Evolutionary conservation across 2,329 filamentous ascomycete species (phyloP), one percentile per base, ranked within the genome.

Genomic region (Byssochlamys sp.): DNA sequence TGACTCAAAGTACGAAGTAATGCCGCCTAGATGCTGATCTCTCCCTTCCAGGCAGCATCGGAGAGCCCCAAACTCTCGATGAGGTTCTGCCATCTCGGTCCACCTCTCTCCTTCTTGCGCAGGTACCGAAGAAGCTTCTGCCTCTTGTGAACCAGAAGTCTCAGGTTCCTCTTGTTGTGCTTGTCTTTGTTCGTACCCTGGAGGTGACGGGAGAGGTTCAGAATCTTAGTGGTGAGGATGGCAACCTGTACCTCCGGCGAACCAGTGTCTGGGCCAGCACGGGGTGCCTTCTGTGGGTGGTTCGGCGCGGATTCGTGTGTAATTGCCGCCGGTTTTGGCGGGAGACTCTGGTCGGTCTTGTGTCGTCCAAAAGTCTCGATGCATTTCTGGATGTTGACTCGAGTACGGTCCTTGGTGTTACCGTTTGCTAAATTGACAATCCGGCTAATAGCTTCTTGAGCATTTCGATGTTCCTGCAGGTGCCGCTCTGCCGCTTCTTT

Each of bases 211-310:
- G 88, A 86, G 54, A 99, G 73, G 26, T 87, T 85, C 61, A 90
- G 81, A 70, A 99, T 99, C 81, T 96, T 97, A 58, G 90, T 84
- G 2, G 94, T 99, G 71, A 99, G 75, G 65, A 99, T 95, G 52
- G 91, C 91, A 63, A 95, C 90, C 78, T 99, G 94, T n/a, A 99
- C 95, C 76, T 99, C 94, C 5, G 90, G 90, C 66, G 90, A 95
- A 35, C 94, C 94, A 0, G 92, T 99, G 71, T 99, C 94, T 4
- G 88, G 88, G 0, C 94, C 94, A n/a, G 86, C 84, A 31, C 95
- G 87, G 53, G 82, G 81, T 0, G 79, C 80, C 63, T 82, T 82
- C 27, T 75, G 63, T 4, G 66, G 66, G 27, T 69, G 67, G 50
- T 61, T 61, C 25, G 70, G 63, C 14, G 59, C 58, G 73, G 76